Evolutionary conservation across 371 early-diverging fungal species (phyloP).

Genomic region (Mycotypha africana): DNA sequence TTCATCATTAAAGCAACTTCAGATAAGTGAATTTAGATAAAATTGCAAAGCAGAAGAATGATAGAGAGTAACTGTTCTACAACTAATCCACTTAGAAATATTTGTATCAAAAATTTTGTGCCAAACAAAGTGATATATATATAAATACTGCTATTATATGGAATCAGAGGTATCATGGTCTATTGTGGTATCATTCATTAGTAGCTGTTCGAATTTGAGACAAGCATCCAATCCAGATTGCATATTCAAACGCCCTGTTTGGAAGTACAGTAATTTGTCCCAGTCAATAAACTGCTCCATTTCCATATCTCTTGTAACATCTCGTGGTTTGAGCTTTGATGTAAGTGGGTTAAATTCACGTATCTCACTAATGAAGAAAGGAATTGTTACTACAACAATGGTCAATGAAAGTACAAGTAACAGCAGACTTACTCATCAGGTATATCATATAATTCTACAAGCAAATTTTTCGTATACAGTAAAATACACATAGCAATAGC

Average conservation of each 20-base stretch:
- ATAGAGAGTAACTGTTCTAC: too few species aligned
- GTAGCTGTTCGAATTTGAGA: conserved; percentile 19
- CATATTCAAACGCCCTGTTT: conserved; percentile 1
- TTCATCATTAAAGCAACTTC: too few species aligned
- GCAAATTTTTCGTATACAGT: conserved; percentile 48
- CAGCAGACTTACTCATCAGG: conserved; percentile 58
- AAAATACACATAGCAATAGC: conserved; percentile 53
- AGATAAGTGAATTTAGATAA: too few species aligned
- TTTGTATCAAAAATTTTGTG: too few species aligned
- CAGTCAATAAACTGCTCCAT: conserved; percentile 16
- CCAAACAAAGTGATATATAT: too few species aligned
- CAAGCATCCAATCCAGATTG: conserved; percentile 17
- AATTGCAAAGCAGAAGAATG: too few species aligned
- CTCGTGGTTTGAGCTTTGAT: conserved; percentile 5
- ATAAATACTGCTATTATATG: too few species aligned
- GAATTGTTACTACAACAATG: too few species aligned
- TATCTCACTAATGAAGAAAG: conserved; percentile 8
- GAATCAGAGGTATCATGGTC: too few species aligned
- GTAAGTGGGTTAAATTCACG: conserved; percentile 11
- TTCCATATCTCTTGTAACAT: conserved; percentile 14
- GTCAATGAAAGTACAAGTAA: too few species aligned
- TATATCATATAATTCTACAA: conserved; percentile 59
- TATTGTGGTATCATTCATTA: conserved; percentile 17
- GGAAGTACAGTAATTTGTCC: conserved; percentile 17
- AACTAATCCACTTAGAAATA: too few species aligned